Evolutionary conservation across 2,329 filamentous ascomycete species (phyloP).

Genomic region (Atkinsonella hypoxylon): DNA sequence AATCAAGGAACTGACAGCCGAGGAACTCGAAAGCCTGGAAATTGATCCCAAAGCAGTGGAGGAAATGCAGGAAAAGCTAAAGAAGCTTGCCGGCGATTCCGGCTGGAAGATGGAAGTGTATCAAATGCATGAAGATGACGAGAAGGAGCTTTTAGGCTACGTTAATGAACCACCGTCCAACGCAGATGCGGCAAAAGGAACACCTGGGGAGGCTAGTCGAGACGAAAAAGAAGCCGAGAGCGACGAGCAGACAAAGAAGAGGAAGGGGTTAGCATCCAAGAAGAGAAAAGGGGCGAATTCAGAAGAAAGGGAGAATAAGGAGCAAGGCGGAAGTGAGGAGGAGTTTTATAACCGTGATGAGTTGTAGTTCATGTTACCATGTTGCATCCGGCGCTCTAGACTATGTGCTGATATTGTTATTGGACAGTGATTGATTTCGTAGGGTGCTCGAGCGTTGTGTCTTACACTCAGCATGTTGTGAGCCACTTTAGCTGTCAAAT

Average conservation of each 20-base stretch:
- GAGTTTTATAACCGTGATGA: conserved; percentile 30
- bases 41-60: conserved; percentile 57
- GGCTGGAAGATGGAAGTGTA: conserved; percentile 75
- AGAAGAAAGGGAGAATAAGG: conserved; percentile 7
- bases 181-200: conserved; percentile 8
- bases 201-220: conserved; percentile 19
- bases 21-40: conserved; percentile 56
- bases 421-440: too few species aligned
- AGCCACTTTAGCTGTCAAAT: too few species aligned
- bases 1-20: conserved; percentile 47
- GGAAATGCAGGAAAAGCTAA: conserved; percentile 53
- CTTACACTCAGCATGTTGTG: background rate
- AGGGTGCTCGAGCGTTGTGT: too few species aligned
- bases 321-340: conserved; percentile 34
- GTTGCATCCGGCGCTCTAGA: background rate
- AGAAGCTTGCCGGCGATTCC: conserved; percentile 55
- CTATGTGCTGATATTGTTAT: background rate
- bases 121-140: conserved; percentile 44
- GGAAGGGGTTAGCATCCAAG: background rate
- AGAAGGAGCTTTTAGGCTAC: conserved; percentile 55
- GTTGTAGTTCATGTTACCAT: conserved; percentile 1
- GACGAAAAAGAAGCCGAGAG: conserved; percentile 1
- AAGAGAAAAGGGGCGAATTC: background rate
- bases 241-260: conserved; percentile 16
- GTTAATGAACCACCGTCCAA: conserved; percentile 36